phyloP scores from a whole-genome alignment of 495 filamentous ascomycete species.

The Neurospora cerealis region DNA sequence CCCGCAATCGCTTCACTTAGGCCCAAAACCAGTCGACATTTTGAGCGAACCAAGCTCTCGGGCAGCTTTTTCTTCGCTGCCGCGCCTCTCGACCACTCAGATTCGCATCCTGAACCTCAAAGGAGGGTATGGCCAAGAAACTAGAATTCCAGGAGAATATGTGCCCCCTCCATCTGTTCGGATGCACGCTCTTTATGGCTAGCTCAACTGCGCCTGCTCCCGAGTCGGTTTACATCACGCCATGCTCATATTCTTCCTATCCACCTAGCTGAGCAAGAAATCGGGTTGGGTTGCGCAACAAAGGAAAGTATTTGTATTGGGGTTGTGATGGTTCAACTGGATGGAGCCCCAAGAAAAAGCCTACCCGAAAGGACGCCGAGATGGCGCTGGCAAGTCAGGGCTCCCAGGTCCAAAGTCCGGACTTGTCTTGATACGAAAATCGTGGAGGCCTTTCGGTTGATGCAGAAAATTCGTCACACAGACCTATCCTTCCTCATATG shows the following conservation, averaged over 20 bases:
- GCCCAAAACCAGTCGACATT: not conserved
- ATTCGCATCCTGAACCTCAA: not conserved
- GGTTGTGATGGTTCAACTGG: not conserved
- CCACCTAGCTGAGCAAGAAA: not conserved
- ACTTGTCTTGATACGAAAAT: not conserved
- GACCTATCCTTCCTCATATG: not conserved
- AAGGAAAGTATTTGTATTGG: not conserved
- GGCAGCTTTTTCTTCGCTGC: not conserved
- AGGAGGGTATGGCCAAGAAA: not conserved
- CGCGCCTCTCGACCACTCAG: not conserved
- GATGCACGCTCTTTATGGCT: not conserved
- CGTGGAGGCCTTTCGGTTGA: not conserved
- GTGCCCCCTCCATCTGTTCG: not conserved
- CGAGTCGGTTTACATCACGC: not conserved
- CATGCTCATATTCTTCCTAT: not conserved
- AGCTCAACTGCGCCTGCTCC: not conserved
- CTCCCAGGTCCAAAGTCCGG: not conserved
- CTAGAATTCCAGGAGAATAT: not conserved
- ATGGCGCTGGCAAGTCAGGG: not conserved
- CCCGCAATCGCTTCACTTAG: not conserved
- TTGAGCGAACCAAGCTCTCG: not conserved
- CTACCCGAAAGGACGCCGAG: not conserved
- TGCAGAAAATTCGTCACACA: not conserved
- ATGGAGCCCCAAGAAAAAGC: not conserved
- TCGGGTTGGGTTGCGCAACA: not conserved